Base-by-base conservation (phyloP, 2,329 filamentous ascomycete genomes). In the Sclerotinia spermophila region DNA sequence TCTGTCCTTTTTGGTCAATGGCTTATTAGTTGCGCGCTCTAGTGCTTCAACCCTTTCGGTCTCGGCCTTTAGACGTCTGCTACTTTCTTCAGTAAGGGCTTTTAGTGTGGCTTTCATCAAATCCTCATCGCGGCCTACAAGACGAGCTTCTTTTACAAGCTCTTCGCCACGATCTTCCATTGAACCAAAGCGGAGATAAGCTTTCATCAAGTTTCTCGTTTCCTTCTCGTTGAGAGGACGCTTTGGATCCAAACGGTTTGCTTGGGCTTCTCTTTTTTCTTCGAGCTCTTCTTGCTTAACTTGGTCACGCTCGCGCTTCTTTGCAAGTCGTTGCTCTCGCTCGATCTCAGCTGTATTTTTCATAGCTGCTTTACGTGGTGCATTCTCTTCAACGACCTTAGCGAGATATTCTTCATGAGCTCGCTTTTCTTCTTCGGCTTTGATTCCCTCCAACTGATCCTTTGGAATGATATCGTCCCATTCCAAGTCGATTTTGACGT, bases 381-480 rank as follows among this genome's bases (percentile, higher is more conserved):
- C 92, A 75, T 90, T 97, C 78, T 96, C 91, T 74, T 96, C 93
- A 70, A 96, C 88, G 61, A 96, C 87, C 76, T 91, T 90, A 38
- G 90, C 91, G 1, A 97, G 87, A 74, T 96, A 96, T 61, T 91
- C 89, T 21, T 94, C 93, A 70, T 97, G 89, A 70, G 92, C 89
- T 78, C 92, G 91, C 80, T 91, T 89, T 75, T 96, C 92, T 77
- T 98, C 95, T 66, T 97, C 93, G 0, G 89, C 90, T 80, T 96
- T 97, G 81, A 98, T 92, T 72, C 90, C 90, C 24, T 94, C 94
- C 27, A 99, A 86, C 77, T 97, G 90, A 11, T 97, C 94, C 72
- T 94, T 94, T 0, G 96, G 96, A 76, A 99, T 98, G 77, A 99
- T 99, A 75, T 98, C 92, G 77, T 99, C 96, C 96, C 96, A 99